phyloP scores from a whole-genome alignment of 495 filamentous ascomycete genomes.

The Niebla homalea region DNA sequence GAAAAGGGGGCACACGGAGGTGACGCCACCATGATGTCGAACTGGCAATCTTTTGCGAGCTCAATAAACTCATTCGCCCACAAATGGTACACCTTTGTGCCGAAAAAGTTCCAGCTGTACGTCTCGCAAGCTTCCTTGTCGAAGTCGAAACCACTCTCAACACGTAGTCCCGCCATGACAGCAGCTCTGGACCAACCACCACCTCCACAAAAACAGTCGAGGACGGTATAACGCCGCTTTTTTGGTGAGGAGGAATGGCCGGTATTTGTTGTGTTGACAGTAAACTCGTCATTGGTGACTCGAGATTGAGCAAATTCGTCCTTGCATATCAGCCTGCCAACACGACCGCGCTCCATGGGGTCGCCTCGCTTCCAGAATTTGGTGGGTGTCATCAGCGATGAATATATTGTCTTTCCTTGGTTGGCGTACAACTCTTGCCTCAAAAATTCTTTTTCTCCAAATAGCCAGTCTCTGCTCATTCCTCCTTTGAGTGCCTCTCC shows the following conservation, averaged over 20 bases:
- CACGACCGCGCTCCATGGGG: conserved; percentile 12
- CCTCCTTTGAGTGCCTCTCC: conserved; percentile 22
- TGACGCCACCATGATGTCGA: conserved; percentile 69
- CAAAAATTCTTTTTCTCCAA: conserved; percentile 8
- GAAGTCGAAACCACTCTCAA: conserved; percentile 52
- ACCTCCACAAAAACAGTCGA: conserved; percentile 63
- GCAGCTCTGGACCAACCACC: conserved; percentile 67
- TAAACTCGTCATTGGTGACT: neutral
- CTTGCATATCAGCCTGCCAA: conserved; percentile 3
- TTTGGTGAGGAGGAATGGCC: neutral
- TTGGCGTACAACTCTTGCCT: conserved; percentile 6
- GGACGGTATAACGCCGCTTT: conserved; percentile 42
- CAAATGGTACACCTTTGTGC: conserved; percentile 27
- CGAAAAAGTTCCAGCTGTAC: conserved; percentile 46
- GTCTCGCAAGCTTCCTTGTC: conserved; percentile 40
- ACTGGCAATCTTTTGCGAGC: conserved; percentile 20
- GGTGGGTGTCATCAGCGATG: neutral
- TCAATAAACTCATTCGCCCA: conserved; percentile 37
- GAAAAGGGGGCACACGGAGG: conserved; percentile 81
- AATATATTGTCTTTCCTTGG: neutral
- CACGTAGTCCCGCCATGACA: conserved; percentile 40
- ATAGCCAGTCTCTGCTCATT: conserved; percentile 8
- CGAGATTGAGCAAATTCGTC: neutral
- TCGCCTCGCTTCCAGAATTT: conserved; percentile 1
- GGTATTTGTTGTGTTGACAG: neutral